Evolutionary conservation across 768 basidiomycete species (phyloP), one percentile per base, ranked within the genome.

Genomic region (Mycena vulgaris): DNA sequence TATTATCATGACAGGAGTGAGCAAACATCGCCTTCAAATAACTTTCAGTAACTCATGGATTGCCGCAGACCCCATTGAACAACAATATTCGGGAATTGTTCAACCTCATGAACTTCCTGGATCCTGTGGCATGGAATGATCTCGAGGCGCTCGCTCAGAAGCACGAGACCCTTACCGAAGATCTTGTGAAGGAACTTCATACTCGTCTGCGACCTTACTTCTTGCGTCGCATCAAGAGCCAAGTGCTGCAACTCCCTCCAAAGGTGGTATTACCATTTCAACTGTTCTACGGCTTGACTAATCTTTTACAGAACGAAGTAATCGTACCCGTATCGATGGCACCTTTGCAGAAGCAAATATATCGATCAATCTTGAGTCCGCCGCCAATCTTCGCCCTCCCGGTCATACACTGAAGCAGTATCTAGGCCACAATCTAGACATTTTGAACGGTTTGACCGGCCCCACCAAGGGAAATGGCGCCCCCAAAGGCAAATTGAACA

Each of bases 41-140:
- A 3, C 4, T n/a, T 5, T 31, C 19, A 1, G 27, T 51, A 19
- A 17, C 69, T 70, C 58, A 69, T n/a, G 19, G 42, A n/a, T 23
- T 45, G 23, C 4, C n/a, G 23, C 67, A 95, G 88, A 99, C 98
- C 0, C 97, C 97, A 0, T 80, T 99, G 66, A 99, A 99, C 80
- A 99, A 99, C 84, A 99, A 98, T 77, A 93, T 99, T 27, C 88
- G 95, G 53, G 98, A 99, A 81, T 81, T 99, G 28, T 97, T 99
- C 85, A 99, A 97, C 79, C 86, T 99, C 48, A 96, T 99, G 91
- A 95, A 96, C 78, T 99, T 99, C 83, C 88, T 99, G 21, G 95
- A 96, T 77, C 89, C 93, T 7, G 73, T 80, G 16, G 84, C 93
- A 70, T 95, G 95, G 95, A 78, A 81, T 7, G 90, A 99, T 77